phyloP scores from a whole-genome alignment of 2,329 filamentous ascomycete species.

The Colletotrichum lindemuthianum region DNA sequence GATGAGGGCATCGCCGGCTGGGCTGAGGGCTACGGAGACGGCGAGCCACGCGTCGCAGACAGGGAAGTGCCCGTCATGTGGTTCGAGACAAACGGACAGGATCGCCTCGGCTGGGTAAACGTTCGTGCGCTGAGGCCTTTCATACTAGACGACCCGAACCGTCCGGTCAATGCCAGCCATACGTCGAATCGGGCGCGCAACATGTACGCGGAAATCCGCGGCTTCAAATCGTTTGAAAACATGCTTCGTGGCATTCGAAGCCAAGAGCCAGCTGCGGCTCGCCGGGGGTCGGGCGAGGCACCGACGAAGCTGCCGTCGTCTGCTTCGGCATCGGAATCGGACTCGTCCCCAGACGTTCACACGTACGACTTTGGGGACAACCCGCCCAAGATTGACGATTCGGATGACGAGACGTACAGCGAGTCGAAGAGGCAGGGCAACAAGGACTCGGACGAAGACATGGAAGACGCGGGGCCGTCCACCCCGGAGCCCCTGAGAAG shows the following conservation, averaged over 20 bases:
- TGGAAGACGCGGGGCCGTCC: constrained; percentile 12
- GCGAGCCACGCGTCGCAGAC: constrained; percentile 23
- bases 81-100: constrained; percentile 37
- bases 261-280: not conserved
- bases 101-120: constrained; percentile 27
- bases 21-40: constrained; percentile 35
- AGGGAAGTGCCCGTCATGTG: constrained; percentile 37
- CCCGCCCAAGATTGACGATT: constrained; percentile 38
- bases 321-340: constrained; percentile 25
- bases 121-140: constrained; percentile 20
- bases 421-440: not conserved
- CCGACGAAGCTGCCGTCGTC: constrained; percentile 13
- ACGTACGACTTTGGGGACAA: constrained; percentile 35
- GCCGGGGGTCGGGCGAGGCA: not conserved
- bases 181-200: constrained; percentile 22
- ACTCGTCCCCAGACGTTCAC: constrained; percentile 20
- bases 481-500: constrained; percentile 21
- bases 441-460: constrained; percentile 22
- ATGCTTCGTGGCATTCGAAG: constrained; percentile 7
- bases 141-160: constrained; percentile 28
- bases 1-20: constrained; percentile 34
- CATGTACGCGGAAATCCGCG: constrained; percentile 24
- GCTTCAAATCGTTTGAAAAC: constrained; percentile 30
- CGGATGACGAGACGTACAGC: constrained; percentile 28
- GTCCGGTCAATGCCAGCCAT: constrained; percentile 15